Evolutionary conservation across 192 early-diverging fungal species (phyloP), one percentile per base, ranked within the genome.

Genomic region (Backusella mclennaniae): DNA sequence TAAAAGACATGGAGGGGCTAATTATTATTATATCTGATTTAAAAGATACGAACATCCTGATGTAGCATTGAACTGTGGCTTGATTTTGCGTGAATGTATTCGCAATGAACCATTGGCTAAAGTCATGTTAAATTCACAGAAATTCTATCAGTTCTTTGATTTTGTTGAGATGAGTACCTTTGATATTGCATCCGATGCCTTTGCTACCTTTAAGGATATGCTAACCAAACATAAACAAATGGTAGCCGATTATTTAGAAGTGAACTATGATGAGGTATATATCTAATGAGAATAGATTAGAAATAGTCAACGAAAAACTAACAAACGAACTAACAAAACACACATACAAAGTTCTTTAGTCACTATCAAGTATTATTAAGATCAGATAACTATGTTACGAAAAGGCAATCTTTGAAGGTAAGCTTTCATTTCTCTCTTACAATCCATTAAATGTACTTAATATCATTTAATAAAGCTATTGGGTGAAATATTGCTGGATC

Each of bases 141-240:
- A 95, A 76, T 98, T 99, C 74, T 97, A 96, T 88, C 91, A 92
- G 74, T 96, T 99, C 69, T 99, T 99, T 75, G 87, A 87, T 19
- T 99, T 98, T 82, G 97, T 99, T n/a, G 97, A 99, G 82, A 87
- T 96, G 76, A 92, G 92, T 73, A 99, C 96, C 11, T 99, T 99
- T 89, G 98, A 99, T 89, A 95, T 97, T 56, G 96, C 98, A 36
- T 96, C 94, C 46, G 98, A 99, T 82, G 98, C 98, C 4, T 99
- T 99, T 83, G 95, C 94, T 21, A 97, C 95, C 49, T 99, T 99
- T 84, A 97, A 97, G 83, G 97, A 99, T 76, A 88, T 97, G 3
- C 84, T 99, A 73, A 99, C 96, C 39, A 94, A 93, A 77, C 96
- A 98, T 87, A 99, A 99, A 82, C 82, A 89, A 31, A 84, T 97